Percentiles rank a stretch among this genome's conserved stretches.
Conservation (phyloP, 2,329 filamentous ascomycete species). For the Talaromyces sp. region DNA sequence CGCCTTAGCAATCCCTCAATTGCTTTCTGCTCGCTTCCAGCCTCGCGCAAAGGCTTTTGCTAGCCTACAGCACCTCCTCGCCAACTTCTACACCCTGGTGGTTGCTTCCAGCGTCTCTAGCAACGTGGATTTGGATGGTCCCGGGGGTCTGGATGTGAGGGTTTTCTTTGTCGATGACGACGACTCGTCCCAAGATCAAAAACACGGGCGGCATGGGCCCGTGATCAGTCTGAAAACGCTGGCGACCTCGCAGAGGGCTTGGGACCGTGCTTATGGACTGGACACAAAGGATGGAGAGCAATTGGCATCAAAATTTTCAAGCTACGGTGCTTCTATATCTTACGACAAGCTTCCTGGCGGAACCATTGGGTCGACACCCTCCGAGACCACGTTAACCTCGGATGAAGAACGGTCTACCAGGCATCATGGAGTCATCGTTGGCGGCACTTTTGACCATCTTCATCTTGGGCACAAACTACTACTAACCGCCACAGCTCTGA, state of each 20-base stretch:
- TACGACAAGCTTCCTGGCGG: conserved; percentile 17
- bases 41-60: conserved; percentile 58
- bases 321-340: conserved; percentile 15
- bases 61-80: conserved; percentile 67
- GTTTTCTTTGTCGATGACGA: conserved; percentile 67
- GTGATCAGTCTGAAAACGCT: conserved; percentile 46
- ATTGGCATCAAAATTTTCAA: conserved; percentile 25
- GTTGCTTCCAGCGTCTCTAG: conserved; percentile 64
- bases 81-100: conserved; percentile 72
- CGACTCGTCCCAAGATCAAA: conserved; percentile 17
- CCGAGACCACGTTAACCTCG: conserved; percentile 19
- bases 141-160: conserved; percentile 69
- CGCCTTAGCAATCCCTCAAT: conserved; percentile 59
- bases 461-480: conserved; percentile 96
- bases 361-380: conserved; percentile 17
- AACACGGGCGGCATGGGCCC: conserved; percentile 37
- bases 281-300: conserved; percentile 22
- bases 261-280: conserved; percentile 29
- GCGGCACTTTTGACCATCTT: conserved; percentile 94
- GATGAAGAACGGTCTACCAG: conserved; percentile 15
- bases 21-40: conserved; percentile 48
- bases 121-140: conserved; percentile 58
- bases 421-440: conserved; percentile 68
- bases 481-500: conserved; percentile 76
- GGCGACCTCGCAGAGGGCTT: conserved; percentile 32